A percentile compares a stretch with the other conserved stretches of the same genome.
These are phyloP conservation scores for Phycomyces nitens DNA, from an alignment of 192 early-diverging fungal species.

Conservation along the genomic window DNA sequence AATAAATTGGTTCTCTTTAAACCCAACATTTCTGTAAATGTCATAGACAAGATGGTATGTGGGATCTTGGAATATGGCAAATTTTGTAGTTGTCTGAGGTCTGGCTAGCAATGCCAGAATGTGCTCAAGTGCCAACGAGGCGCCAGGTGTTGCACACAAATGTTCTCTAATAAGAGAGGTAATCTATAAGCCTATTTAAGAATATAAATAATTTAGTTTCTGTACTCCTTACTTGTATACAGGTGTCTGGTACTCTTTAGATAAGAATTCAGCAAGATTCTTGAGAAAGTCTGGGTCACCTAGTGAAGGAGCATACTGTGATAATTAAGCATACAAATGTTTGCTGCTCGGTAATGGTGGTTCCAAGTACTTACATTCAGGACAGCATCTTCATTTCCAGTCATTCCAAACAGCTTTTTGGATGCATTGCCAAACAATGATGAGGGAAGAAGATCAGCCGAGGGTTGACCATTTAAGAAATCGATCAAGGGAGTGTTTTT, in stretches of 20 bases:
- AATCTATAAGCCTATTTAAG: conserved; percentile 1
- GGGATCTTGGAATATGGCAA: conserved; percentile 29
- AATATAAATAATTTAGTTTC: background rate
- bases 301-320: conserved; percentile 25
- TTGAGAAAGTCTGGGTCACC: conserved; percentile 12
- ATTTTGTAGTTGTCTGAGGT: conserved; percentile 16
- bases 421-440: no score
- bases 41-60: conserved; percentile 29
- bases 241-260: conserved; percentile 11
- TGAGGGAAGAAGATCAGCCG: no score
- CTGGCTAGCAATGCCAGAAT: conserved; percentile 14
- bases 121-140: conserved; percentile 23
- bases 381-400: no score
- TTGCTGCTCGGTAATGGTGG: no score
- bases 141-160: conserved; percentile 23
- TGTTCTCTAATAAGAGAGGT: conserved; percentile 2
- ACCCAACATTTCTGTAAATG: conserved; percentile 26
- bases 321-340: no score
- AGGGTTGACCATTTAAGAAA: no score
- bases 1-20: conserved; percentile 18
- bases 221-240: background rate
- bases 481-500: no score
- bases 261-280: conserved; percentile 21
- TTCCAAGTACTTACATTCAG: no score
- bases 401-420: no score